Base-by-base conservation (phyloP, 352 stramenopile species). In the Phytophthora constricta region DNA sequence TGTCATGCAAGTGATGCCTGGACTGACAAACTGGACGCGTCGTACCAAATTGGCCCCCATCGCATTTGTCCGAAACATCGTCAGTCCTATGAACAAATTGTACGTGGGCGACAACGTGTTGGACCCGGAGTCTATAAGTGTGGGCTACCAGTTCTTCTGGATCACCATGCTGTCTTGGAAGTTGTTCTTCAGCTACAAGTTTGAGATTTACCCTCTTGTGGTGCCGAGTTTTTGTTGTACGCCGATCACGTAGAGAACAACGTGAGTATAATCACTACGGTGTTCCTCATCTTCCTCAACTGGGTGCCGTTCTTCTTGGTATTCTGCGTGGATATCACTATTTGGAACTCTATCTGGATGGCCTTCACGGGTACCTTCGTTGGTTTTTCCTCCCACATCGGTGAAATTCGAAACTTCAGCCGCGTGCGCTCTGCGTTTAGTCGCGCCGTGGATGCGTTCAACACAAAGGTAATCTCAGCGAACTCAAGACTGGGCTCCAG, bases 291-390 rank as follows among this genome's bases (percentile, higher is more conserved):
- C 26, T 72, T 93, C 0, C 72, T 99, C 23, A 90, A 98, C 65
- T 99, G 97, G 97, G 73, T 98, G 26, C 97, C 97, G 9, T 98
- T 98, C 65, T 98, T 99, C 72, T 91, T 99, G 65, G 97, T 99
- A 0, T 99, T 98, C 71, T 93, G 98, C 37, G 98, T 99, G 54
- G 97, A 99, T 61, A 98, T 98, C 70, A 98, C 92, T 41, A 99
- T 99, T 65, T 99, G 97, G 97, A 99, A 98, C 66, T 88, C 97
- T 26, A 96, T 98, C 39, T 99, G 97, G 97, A 87, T 98, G 69
- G 95, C 97, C 0, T 98, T 98, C 77, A 98, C 95, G 39, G 97
- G 97, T 50, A 99, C 94, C 0, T 97, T 98, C 65, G 91, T 99
- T 22, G 96, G 96, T n/a, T 99, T 99, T 58, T 97, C 92, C 11